Conservation (phyloP, 768 basidiomycete species). For the Stropharia rugosoannulata region DNA sequence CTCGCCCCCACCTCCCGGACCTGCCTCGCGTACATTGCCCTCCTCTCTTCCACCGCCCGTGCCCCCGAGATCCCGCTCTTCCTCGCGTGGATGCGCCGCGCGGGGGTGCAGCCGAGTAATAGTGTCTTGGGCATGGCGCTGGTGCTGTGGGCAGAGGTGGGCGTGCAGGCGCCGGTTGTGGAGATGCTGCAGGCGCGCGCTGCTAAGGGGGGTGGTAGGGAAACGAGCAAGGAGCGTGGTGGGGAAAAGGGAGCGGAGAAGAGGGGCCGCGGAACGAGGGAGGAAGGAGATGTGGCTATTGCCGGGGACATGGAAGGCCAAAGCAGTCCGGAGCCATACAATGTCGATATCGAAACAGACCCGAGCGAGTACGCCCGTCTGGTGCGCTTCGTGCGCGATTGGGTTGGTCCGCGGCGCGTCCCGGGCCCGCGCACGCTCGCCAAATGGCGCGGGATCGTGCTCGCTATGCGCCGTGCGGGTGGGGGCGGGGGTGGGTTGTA, state of each 20-base stretch:
- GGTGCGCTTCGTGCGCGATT: not conserved
- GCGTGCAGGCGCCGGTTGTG: constrained; percentile 57
- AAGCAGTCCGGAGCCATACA: too few relatives aligned
- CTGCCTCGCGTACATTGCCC: constrained; percentile 58
- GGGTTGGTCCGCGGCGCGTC: not conserved
- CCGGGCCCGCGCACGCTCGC: not conserved
- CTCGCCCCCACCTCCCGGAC: constrained; percentile 47
- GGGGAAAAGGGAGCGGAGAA: too few relatives aligned
- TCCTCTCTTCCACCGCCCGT: constrained; percentile 47
- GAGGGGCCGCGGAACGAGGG: too few relatives aligned
- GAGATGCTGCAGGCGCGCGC: constrained; percentile 31
- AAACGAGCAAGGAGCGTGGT: not conserved
- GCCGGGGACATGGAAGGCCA: too few relatives aligned
- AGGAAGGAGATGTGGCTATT: too few relatives aligned
- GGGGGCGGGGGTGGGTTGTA: not conserved
- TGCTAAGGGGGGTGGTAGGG: constrained; percentile 6
- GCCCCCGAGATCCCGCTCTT: constrained; percentile 62
- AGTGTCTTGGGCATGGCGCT: constrained; percentile 61
- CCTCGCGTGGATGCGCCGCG: constrained; percentile 72
- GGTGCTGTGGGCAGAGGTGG: constrained; percentile 72
- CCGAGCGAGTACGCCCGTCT: not conserved
- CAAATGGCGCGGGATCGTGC: constrained; percentile 4
- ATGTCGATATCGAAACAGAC: not conserved
- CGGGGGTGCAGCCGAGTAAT: constrained; percentile 51
- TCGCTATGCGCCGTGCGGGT: not conserved